Evolutionary conservation across 1,139 yeast genomes (phyloP).

Genomic region (Scheffersomyces segobiensis): DNA sequence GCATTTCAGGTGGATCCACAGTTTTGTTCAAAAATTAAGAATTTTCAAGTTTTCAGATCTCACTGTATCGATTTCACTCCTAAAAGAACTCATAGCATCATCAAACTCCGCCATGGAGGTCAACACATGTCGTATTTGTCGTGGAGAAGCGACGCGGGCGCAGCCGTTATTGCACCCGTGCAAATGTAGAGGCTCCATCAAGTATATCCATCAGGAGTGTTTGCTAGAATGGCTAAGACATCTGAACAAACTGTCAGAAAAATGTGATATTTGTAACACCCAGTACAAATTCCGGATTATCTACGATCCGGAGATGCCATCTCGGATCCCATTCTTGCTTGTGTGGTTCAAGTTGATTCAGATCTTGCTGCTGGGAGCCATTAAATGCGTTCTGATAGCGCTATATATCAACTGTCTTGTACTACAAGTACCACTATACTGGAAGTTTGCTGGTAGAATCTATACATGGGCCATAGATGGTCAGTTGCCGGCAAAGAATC

Average conservation of each 20-base stretch:
- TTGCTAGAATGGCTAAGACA: constrained; percentile 81
- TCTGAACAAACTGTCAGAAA: constrained; percentile 58
- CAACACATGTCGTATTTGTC: constrained; percentile 82
- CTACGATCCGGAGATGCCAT: constrained; percentile 72
- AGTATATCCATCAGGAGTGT: constrained; percentile 91
- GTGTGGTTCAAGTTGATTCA: constrained; percentile 40
- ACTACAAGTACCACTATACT: constrained; percentile 57
- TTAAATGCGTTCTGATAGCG: constrained; percentile 27
- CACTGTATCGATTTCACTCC: background rate
- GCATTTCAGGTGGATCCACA: background rate
- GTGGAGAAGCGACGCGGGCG: constrained; percentile 78
- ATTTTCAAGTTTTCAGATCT: background rate
- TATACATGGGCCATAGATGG: constrained; percentile 59
- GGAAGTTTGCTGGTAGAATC: constrained; percentile 53
- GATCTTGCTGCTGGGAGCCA: constrained; percentile 24
- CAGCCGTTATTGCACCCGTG: constrained; percentile 93
- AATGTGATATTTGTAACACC: constrained; percentile 89
- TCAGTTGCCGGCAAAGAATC: constrained; percentile 40
- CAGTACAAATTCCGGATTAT: constrained; percentile 72
- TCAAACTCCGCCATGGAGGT: constrained; percentile 7
- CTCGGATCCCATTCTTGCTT: constrained; percentile 53
- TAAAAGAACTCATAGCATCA: background rate
- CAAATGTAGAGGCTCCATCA: constrained; percentile 89
- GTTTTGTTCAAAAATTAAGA: background rate
- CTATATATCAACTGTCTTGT: constrained; percentile 43